phyloP scores from a whole-genome alignment of 495 filamentous ascomycete genomes.

The Aspergillus ellipticus region DNA sequence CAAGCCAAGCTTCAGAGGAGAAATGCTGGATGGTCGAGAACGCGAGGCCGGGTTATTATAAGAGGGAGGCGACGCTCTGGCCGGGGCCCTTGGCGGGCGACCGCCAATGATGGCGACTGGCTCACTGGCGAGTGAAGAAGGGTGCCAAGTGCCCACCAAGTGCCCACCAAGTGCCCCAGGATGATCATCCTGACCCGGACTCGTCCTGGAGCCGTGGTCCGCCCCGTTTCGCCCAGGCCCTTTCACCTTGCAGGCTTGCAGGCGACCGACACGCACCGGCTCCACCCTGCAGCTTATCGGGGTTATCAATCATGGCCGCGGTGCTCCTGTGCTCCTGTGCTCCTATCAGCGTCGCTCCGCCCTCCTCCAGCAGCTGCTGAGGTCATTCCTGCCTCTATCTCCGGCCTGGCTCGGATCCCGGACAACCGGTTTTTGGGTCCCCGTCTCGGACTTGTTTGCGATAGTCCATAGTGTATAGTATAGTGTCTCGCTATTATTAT shows the following conservation, averaged over 20 bases:
- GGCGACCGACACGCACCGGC: not conserved
- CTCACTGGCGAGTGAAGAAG: too few relatives aligned
- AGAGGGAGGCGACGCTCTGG: not conserved
- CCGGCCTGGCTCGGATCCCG: not conserved
- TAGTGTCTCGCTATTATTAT: not conserved
- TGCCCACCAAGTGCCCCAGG: constrained; percentile 9
- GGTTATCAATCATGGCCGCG: not conserved
- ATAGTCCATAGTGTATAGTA: not conserved
- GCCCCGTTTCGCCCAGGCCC: not conserved
- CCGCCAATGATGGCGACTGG: constrained; percentile 1
- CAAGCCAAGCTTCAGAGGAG: constrained; percentile 10
- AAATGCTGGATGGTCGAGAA: not conserved
- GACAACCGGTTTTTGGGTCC: not conserved
- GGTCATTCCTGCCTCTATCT: not conserved
- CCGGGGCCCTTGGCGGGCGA: not conserved
- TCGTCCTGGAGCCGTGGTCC: not conserved
- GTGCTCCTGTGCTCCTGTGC: not conserved
- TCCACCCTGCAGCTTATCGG: not conserved
- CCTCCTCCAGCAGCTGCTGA: not conserved
- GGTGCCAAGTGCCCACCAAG: constrained; percentile 12
- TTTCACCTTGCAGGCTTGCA: too few relatives aligned
- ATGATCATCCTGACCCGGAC: constrained; percentile 1
- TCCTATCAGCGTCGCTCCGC: not conserved
- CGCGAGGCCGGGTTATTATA: constrained; percentile 1
- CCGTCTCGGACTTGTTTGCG: not conserved